Base-by-base conservation (phyloP, 2,329 filamentous ascomycete genomes). In the Aspergillus persii region DNA sequence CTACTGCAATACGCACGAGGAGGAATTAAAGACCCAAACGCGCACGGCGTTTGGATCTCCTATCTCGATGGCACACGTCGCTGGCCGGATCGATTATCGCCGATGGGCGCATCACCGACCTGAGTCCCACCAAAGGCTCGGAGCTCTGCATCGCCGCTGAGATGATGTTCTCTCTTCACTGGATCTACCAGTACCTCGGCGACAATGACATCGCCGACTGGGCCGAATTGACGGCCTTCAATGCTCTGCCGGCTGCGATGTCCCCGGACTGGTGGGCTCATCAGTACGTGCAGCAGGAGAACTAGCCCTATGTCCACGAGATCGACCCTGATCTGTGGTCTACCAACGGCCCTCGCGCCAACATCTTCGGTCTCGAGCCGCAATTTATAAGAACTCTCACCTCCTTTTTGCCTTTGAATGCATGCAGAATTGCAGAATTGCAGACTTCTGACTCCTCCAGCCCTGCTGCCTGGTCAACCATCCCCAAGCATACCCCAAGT, bases 381-480 rank as follows among this genome's bases (percentile, higher is more conserved):
- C 12, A 41, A 41, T 41, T n/a, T 41, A 11, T 41, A 41, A 41
- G 36, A 18, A 41, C 36, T 23, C 31, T 9, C 33, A 9, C 33
- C 33, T 36, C 9, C 3, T 12, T 36, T 12, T 12, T 36, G 3
- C 30, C 30, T 8, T 23, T 23, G 18, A 23, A 23, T 23, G 18
- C 18, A 23, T 23, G 18, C 18, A 23, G 18, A 23, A 23, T 23
- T 23, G 18, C 18, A 23, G 18, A 23, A 23, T 23, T 23, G 18
- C 18, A 23, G 18, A 23, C 12, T 0, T 41, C 36, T 41, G 15
- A 41, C 36, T 6, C 36, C 2, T 82, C 36, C 84, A 58, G 18
- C 75, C 75, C 1, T 86, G 83, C 69, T 86, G 84, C 63, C 84
- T 83, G 1, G 84, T 86, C 59, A 86, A 86, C 58, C 82, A 85